Conservation (phyloP, 176 grass and related monocot species). For the Lolium rigidum region DNA sequence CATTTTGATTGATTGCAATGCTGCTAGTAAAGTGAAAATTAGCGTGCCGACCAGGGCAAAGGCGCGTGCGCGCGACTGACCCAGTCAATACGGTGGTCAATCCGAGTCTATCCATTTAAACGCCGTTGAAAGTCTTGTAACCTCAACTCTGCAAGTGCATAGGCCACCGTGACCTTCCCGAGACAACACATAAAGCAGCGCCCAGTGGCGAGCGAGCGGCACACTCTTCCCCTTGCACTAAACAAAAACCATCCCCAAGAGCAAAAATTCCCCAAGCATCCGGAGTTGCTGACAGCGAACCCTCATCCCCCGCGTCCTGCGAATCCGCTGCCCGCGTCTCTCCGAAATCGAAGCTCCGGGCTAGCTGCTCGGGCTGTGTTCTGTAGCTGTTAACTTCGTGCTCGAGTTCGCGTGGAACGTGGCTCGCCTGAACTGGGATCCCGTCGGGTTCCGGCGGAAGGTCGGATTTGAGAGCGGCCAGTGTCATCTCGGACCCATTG, state of each 20-base stretch:
- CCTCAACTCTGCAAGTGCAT: not conserved
- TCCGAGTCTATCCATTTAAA: constrained; percentile 5
- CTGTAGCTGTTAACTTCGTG: not conserved
- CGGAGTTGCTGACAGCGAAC: not conserved
- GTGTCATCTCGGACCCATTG: not conserved
- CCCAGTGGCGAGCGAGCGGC: not conserved
- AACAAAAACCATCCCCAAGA: constrained; percentile 37
- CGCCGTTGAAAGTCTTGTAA: constrained; percentile 33
- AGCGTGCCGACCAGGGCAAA: constrained; percentile 21
- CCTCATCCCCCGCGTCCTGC: not conserved
- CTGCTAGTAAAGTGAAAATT: not conserved
- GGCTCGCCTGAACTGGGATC: constrained; percentile 35
- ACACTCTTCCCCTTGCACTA: constrained; percentile 38
- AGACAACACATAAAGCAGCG: constrained; percentile 22
- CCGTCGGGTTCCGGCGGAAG: constrained; percentile 4
- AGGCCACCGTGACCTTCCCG: not conserved
- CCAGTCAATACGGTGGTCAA: not conserved
- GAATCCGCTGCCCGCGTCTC: not conserved
- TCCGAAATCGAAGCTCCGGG: not conserved
- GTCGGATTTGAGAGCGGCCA: not conserved
- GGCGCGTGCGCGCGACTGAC: not conserved
- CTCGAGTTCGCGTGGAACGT: not conserved
- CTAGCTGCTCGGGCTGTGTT: not conserved
- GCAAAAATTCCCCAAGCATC: constrained; percentile 22
- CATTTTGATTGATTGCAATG: too few species aligned